Base-by-base conservation (phyloP, 257 asterid genomes). In the Jaltomata sinuosa region DNA sequence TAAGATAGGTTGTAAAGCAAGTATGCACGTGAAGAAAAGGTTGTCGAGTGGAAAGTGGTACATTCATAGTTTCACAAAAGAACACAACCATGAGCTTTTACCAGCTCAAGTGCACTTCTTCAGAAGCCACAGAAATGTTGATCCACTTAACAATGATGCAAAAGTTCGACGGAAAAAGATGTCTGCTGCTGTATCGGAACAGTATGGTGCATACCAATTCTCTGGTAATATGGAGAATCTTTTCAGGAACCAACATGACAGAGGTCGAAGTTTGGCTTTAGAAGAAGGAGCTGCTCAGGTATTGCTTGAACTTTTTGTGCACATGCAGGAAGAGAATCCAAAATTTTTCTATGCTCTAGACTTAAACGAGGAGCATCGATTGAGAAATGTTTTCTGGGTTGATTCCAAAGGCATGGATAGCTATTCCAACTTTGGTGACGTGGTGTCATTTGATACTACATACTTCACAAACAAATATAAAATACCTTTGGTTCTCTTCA, bases 371-470 rank as follows among this genome's bases (percentile, higher is more conserved):
- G 98, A 90, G 89, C 96, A 93, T 85, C 92, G 92, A 25, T 86
- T 96, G 88, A 94, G 99, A 81, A 94, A 94, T 81, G 94, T 96
- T 89, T 92, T 96, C 79, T 96, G 99, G 99, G 96, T 91, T 82
- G 99, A 96, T n/a, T 91, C 95, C 36, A 96, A 92, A 88, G 99
- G 98, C 15, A 88, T 92, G 84, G 94, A 93, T 42, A 98, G 93
- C 83, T 96, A 90, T 83, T 82, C 89, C 5, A 79, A 88, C 65
- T 94, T 94, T 82, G 90, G 93, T 12, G 97, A 96, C 78, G 97
- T 91, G 83, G 98, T 93, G 86, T 93, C 96, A 76, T 85, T 96
- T 38, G 97, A 96, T 84, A 91, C 90, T 42, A 87, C 91, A 32
- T 94, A 92, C 89, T 93, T 90, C 85, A 76, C 89, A 0, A 94